phyloP scores from a whole-genome alignment of 2,329 filamentous ascomycete genomes.

The Pseudofabraea citricarpa region DNA sequence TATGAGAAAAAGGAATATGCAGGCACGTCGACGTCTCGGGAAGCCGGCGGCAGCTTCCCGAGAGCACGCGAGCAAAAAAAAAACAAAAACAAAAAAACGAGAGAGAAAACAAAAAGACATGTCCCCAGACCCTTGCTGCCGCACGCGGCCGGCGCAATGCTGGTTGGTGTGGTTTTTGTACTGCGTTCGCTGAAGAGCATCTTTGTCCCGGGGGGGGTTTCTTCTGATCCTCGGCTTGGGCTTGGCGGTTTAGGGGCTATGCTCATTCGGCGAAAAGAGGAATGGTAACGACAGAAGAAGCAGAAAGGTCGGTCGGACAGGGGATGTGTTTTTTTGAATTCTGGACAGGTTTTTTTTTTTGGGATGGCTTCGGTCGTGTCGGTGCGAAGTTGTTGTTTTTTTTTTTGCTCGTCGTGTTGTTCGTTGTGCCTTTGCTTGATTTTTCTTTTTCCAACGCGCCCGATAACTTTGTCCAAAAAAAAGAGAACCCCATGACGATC shows the following conservation, averaged over 20 bases:
- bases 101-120: background rate
- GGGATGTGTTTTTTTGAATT: background rate
- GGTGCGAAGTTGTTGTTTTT: too few species aligned
- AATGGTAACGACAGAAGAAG: conserved; percentile 1
- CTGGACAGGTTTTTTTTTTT: background rate
- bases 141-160: conserved; percentile 1
- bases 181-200: background rate
- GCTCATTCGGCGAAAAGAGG: too few species aligned
- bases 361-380: background rate
- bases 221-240: too few species aligned
- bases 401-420: too few species aligned
- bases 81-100: background rate
- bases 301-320: background rate
- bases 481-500: too few species aligned
- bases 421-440: background rate
- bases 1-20: background rate
- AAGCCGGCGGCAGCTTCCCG: background rate
- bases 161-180: conserved; percentile 1
- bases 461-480: too few species aligned
- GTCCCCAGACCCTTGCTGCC: background rate
- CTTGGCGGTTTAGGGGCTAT: too few species aligned
- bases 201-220: too few species aligned
- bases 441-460: background rate
- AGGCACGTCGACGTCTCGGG: background rate
- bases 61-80: background rate